Conservation (phyloP, 2,329 filamentous ascomycete species). For the Calonectria pauciramosa region DNA sequence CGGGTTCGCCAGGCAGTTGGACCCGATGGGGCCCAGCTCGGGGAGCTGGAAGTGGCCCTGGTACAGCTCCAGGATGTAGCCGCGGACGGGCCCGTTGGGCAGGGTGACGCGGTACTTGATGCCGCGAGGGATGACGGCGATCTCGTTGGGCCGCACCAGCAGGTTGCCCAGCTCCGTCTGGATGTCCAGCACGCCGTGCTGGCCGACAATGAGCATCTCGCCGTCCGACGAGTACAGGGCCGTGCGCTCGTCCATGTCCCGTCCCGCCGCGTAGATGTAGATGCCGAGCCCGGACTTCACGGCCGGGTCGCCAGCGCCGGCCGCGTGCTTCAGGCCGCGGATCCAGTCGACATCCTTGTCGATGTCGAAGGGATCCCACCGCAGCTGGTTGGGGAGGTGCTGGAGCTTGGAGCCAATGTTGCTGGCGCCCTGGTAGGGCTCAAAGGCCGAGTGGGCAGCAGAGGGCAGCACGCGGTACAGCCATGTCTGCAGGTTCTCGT, state of each 20-base stretch:
- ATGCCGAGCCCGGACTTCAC: conserved; percentile 87
- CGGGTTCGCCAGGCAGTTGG: conserved; percentile 79
- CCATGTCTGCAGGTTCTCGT: conserved; percentile 79
- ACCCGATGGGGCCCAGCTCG: conserved; percentile 80
- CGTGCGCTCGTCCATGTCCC: conserved; percentile 77
- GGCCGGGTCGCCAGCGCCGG: conserved; percentile 83
- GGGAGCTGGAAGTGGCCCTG: conserved; percentile 79
- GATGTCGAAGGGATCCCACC: conserved; percentile 86
- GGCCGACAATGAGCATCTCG: conserved; percentile 82
- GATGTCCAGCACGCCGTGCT: conserved; percentile 81
- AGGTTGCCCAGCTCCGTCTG: conserved; percentile 82
- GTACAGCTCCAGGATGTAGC: conserved; percentile 82
- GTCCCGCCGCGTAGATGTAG: conserved; percentile 82
- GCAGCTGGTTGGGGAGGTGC: conserved; percentile 78
- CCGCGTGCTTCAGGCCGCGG: conserved; percentile 75
- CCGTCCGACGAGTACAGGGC: conserved; percentile 90
- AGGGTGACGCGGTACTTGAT: conserved; percentile 79
- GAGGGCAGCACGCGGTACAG: conserved; percentile 78
- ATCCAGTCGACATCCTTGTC: conserved; percentile 71
- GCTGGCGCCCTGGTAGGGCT: conserved; percentile 2
- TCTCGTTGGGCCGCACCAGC: conserved; percentile 82
- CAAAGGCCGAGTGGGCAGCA: conserved; percentile 69
- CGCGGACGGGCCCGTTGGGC: conserved; percentile 71
- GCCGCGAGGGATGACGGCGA: conserved; percentile 80
- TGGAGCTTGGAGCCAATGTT: conserved; percentile 46